Base-by-base conservation (phyloP, 148 eudicot species). In the Rhododendron kiyosumense region DNA sequence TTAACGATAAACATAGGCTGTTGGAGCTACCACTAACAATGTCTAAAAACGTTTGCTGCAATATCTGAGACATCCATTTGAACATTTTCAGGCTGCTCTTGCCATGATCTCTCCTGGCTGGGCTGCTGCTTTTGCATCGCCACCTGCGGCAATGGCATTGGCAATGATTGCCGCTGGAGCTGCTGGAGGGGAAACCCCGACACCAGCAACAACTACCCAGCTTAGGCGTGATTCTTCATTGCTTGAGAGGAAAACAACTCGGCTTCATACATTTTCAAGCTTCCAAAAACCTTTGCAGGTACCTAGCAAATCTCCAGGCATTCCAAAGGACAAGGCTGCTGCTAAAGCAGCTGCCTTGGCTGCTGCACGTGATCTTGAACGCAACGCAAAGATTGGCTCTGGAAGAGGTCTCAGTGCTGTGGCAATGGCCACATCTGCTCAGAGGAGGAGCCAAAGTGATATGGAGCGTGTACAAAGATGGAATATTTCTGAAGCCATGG, bases 91-190 rank as follows among this genome's bases (percentile, higher is more conserved):
- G 99, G 96, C 96, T 92, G 99, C 99, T 90, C 93, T 97, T 91
- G 93, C 98, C 85, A 95, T 97, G 99, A 91, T 93, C 85, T 93
- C 98, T 84, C 96, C 95, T 81, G 92, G 92, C 85, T 97, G 99
- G 99, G 99, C 99, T 86, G 98, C 98, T 86, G 93, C 99, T 90
- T 97, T 97, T 93, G 99, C 99, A 20, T 97, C 99, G 83, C 99
- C 99, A 46, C 99, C 99, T 81, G 98, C 98, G 87, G 98, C 98
- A 84, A 92, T 97, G 99, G 98, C 98, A 84, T 88, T 97, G 86
- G 98, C 99, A 81, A 97, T 97, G 99, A 93, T 97, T 88, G 99
- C 98, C 83, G 99, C 99, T 85, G 99, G 99, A 86, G 98, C 99
- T 84, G 96, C 95, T 85, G 98, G 99, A 57, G 99, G 98, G 26